Conservation (phyloP, 441 rosid genomes). For the Adansonia grandidieri region DNA sequence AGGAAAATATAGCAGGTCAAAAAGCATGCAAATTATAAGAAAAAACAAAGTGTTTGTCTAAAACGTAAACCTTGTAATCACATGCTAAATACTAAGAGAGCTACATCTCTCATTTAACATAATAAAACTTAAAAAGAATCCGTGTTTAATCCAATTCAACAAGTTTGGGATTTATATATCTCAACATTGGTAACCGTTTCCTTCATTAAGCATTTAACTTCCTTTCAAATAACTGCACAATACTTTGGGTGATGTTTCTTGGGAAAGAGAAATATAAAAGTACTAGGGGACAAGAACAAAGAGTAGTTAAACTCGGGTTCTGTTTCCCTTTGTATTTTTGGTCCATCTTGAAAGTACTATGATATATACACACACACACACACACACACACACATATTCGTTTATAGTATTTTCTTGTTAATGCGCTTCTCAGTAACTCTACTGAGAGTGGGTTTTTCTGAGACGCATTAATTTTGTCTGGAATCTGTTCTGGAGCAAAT, state of each 20-base stretch:
- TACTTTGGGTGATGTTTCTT: not conserved
- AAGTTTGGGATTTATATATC: too few species aligned
- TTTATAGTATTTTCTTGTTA: not conserved
- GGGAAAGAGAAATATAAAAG: not conserved
- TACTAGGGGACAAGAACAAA: not conserved
- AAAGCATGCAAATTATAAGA: conserved; percentile 4
- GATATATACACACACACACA: not conserved
- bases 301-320: not conserved
- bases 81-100: not conserved
- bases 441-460: not conserved
- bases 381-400: too few species aligned
- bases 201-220: not conserved
- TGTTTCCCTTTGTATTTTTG: not conserved
- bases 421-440: not conserved
- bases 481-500: not conserved
- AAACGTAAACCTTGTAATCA: not conserved
- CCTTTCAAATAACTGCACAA: not conserved
- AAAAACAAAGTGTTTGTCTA: not conserved
- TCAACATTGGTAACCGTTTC: too few species aligned
- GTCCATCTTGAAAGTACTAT: not conserved
- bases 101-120: not conserved
- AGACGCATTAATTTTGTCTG: not conserved
- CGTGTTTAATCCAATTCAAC: too few species aligned
- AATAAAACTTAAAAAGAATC: not conserved
- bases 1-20: not conserved